Evolutionary conservation across 441 rosid genomes (phyloP), one percentile per base, ranked within the genome.

Genomic region (Gossypium laxum): DNA sequence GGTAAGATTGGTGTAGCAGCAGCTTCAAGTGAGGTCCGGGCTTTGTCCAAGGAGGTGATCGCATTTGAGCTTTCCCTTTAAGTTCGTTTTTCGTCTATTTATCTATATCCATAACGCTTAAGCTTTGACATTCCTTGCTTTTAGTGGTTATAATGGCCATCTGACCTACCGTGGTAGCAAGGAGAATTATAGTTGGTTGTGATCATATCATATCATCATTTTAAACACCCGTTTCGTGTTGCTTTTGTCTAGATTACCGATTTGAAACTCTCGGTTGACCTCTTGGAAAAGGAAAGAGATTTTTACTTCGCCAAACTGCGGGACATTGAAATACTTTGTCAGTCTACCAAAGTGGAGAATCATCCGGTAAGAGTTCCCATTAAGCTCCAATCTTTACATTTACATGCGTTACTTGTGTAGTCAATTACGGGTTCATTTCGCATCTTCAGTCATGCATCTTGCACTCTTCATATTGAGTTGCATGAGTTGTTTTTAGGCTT

Each of bases 251-350:
- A 92, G 98, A 47, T 94, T 54, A 63, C 91, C 14, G 92, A 91
- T 72, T 88, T 91, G 50, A 91, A 94, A 85, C 80, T 91, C 59
- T 86, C 95, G 2, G 80, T 85, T 54, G 91, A 89, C 70, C 76
- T 81, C 78, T 77, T 88, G 85, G 97, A 87, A 76, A 91, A 94
- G 75, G 98, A 94, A 74, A 85, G 96, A 78, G 96, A 94, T 73
- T 90, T 94, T 77, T 94, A 94, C 88, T 94, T 91, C 74, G 89
- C 93, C 8, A 94, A 94, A 79, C 74, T 63, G 30, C 68, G 68
- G 30, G 68, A 92, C 70, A 80, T 94, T 57, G 98, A 94, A 77
- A 81, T 89, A 67, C 91, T 91, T 30, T 94, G 98, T 75, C 98
- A 89, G 83, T 75, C 87, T 72, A 89, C 96, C 24, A 88, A 82